A percentile compares a stretch with the other conserved stretches of the same genome.
Conservation (phyloP, 2,329 filamentous ascomycete species). For the Neofusicoccum sp. region DNA sequence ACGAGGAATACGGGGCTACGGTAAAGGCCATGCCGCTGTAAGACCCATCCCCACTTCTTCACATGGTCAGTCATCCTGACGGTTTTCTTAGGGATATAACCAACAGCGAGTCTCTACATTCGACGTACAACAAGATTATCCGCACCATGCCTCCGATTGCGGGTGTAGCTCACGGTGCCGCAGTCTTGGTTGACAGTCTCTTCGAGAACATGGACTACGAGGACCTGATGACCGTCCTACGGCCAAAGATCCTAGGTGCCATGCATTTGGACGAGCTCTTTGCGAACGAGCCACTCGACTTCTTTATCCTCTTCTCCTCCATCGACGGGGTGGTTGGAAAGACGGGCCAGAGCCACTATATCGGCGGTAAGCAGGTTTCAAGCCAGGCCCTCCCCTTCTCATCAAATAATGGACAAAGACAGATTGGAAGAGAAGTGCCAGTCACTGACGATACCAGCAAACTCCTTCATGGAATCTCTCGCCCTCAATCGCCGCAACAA, state of each 20-base stretch:
- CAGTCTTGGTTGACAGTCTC: slow-evolving; percentile 22
- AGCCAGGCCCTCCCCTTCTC: no score
- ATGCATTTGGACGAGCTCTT: slow-evolving; percentile 23
- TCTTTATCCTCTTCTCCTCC: slow-evolving; percentile 28
- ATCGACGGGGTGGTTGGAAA: slow-evolving; percentile 20
- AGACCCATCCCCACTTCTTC: no score
- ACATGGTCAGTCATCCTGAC: no score
- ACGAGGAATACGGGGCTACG: background rate
- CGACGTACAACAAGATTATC: slow-evolving; percentile 8
- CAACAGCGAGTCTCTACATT: background rate
- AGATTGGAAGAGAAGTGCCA: no score
- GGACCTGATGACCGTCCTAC: slow-evolving; percentile 15
- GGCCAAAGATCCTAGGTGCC: slow-evolving; percentile 24
- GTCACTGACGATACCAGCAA: slow-evolving; percentile 7
- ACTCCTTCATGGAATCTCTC: slow-evolving; percentile 42
- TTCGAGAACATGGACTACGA: slow-evolving; percentile 20
- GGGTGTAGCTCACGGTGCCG: slow-evolving; percentile 25
- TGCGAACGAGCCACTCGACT: slow-evolving; percentile 21
- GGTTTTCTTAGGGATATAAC: slow-evolving; percentile 14
- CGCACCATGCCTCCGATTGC: slow-evolving; percentile 19
- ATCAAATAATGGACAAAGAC: no score
- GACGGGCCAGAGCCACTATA: slow-evolving; percentile 25
- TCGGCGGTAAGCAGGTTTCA: slow-evolving; percentile 5
- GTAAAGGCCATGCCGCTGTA: background rate
- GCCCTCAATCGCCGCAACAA: slow-evolving; percentile 33